Evolutionary conservation across 306 rosid genomes (phyloP).

Genomic region (Cyamopsis tetragonoloba): DNA sequence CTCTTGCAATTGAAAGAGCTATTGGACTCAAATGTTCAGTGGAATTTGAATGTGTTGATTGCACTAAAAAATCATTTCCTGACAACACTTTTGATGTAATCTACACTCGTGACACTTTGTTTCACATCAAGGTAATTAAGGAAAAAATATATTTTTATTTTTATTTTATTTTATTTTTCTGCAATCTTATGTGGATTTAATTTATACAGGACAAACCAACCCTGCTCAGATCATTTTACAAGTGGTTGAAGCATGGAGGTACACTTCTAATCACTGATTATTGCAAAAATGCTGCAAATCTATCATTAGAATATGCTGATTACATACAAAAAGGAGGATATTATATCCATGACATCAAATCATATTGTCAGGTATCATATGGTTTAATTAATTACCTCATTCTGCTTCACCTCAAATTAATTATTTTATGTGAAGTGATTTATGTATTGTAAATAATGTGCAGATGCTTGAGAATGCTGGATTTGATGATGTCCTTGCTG

Average conservation of each 20-base stretch:
- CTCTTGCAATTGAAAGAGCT: slow-evolving; percentile 79
- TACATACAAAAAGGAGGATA: slow-evolving; percentile 83
- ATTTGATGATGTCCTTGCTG: slow-evolving; percentile 56
- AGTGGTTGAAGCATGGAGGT: slow-evolving; percentile 95
- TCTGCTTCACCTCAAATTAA: not conserved
- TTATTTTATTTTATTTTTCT: not conserved
- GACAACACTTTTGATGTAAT: slow-evolving; percentile 77
- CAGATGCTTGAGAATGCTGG: slow-evolving; percentile 92
- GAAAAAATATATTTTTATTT: too few relatives aligned
- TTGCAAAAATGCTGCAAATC: slow-evolving; percentile 59
- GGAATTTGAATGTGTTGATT: slow-evolving; percentile 89
- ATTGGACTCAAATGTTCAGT: slow-evolving; percentile 72
- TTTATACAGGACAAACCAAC: slow-evolving; percentile 66
- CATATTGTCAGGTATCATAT: slow-evolving; percentile 72
- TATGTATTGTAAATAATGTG: not conserved
- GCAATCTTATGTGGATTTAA: slow-evolving; percentile 3
- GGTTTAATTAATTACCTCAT: not conserved
- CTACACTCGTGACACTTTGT: slow-evolving; percentile 81
- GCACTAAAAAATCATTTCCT: slow-evolving; percentile 66
- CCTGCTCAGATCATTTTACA: slow-evolving; percentile 63
- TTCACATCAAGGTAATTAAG: slow-evolving; percentile 92
- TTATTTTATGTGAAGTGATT: not conserved
- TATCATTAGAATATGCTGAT: slow-evolving; percentile 53
- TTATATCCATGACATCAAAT: slow-evolving; percentile 61
- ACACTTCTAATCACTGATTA: slow-evolving; percentile 85